Evolutionary conservation across 306 rosid species (phyloP).

Genomic region (Canavalia gladiata): DNA sequence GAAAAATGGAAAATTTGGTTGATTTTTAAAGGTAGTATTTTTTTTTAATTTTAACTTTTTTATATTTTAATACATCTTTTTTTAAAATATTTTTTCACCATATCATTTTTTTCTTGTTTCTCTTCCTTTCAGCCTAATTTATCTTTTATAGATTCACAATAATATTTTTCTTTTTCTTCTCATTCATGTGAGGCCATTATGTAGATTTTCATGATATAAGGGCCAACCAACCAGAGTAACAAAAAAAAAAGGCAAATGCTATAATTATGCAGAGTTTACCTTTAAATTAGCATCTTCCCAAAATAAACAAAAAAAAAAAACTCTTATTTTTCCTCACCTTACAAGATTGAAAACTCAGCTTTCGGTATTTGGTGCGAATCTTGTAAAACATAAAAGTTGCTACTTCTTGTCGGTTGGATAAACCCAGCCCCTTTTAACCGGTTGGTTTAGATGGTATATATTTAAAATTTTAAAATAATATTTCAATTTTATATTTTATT

Average conservation of each 20-base stretch:
- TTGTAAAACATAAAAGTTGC: conserved; percentile 31
- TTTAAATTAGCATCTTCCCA: conserved; percentile 50
- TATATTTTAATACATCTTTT: no score
- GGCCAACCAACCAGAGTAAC: conserved; percentile 29
- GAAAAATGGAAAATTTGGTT: conserved; percentile 26
- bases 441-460: no score
- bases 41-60: neutral
- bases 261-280: neutral
- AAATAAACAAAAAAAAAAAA: neutral
- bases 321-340: conserved; percentile 4
- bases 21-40: conserved; percentile 1
- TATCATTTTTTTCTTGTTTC: no score
- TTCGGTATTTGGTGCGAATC: conserved; percentile 54
- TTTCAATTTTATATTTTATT: no score
- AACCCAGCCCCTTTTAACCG: conserved; percentile 17
- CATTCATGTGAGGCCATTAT: neutral
- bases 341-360: conserved; percentile 40
- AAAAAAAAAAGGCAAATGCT: conserved; percentile 37
- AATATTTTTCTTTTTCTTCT: no score
- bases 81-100: no score
- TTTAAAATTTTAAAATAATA: no score
- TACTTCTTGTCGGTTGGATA: conserved; percentile 43
- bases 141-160: no score
- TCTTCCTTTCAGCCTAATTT: no score
- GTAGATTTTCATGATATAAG: conserved; percentile 45